These are phyloP conservation scores for Ustilago vetiveriae DNA, from an alignment of 1,284 basidiomycete species.

Conservation along the genomic window DNA sequence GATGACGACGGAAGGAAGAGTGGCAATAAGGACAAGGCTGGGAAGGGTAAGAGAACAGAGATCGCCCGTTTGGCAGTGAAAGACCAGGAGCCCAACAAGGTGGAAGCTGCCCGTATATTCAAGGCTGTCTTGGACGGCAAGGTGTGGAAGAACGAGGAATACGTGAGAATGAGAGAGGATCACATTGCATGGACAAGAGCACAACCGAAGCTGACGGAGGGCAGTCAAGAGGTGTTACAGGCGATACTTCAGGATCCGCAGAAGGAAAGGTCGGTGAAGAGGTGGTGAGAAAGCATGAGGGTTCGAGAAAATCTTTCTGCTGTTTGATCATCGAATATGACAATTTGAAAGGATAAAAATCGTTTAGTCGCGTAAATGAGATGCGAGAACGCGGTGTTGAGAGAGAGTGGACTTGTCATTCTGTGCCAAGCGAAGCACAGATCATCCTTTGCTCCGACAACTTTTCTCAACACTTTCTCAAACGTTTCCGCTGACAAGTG, in stretches of 20 bases:
- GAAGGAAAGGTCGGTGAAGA: constrained; percentile 11
- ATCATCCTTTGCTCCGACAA: constrained; percentile 18
- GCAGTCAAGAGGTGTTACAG: constrained; percentile 10
- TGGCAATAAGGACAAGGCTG: too few species aligned
- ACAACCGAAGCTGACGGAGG: not conserved
- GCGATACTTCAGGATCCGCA: constrained; percentile 10
- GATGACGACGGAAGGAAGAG: not conserved
- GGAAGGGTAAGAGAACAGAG: constrained; percentile 7
- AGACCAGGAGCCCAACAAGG: constrained; percentile 37
- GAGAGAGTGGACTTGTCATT: constrained; percentile 4
- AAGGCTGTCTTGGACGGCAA: constrained; percentile 23
- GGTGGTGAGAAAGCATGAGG: not conserved
- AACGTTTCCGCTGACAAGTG: too few species aligned
- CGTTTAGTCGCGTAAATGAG: constrained; percentile 9
- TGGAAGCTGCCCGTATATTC: constrained; percentile 39
- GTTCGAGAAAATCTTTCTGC: too few species aligned
- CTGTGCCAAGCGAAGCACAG: constrained; percentile 16
- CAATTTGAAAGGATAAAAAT: not conserved
- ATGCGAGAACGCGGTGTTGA: not conserved
- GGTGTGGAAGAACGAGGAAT: constrained; percentile 27
- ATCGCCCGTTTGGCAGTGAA: constrained; percentile 11
- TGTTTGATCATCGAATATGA: too few species aligned
- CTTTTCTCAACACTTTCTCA: not conserved
- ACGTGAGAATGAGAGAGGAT: constrained; percentile 20
- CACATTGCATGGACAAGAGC: constrained; percentile 21